A percentile compares a stretch with the other conserved stretches of the same genome.
These are phyloP conservation scores for Candida mesenterica DNA, from an alignment of 1,139 yeast species.

Conservation along the genomic window DNA sequence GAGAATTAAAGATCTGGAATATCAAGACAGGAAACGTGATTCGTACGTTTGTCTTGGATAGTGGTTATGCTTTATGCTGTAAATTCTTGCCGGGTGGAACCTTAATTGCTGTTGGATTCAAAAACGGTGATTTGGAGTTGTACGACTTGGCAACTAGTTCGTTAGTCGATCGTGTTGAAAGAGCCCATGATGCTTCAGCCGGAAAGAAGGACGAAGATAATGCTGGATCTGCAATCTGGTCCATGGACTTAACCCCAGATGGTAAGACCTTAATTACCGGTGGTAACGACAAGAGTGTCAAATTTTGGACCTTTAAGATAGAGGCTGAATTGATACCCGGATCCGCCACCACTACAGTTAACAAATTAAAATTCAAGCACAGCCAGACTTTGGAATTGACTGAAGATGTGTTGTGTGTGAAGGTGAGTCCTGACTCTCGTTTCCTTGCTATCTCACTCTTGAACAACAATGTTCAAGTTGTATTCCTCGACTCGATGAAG, in stretches of 20 bases:
- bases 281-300: constrained; percentile 86
- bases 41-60: constrained; percentile 67
- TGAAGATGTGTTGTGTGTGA: constrained; percentile 82
- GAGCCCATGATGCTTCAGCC: constrained; percentile 51
- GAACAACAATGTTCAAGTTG: constrained; percentile 92
- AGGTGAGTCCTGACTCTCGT: constrained; percentile 78
- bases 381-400: constrained; percentile 77
- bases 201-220: constrained; percentile 32
- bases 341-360: constrained; percentile 46
- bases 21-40: constrained; percentile 69
- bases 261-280: constrained; percentile 88
- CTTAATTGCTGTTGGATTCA: constrained; percentile 84
- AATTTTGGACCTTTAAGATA: constrained; percentile 83
- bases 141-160: constrained; percentile 86
- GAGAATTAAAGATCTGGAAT: constrained; percentile 88
- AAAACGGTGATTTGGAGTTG: constrained; percentile 79
- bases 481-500: constrained; percentile 81
- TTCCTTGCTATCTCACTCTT: constrained; percentile 79
- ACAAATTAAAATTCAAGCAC: constrained; percentile 63
- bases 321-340: constrained; percentile 71
- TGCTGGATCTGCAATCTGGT: constrained; percentile 80
- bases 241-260: constrained; percentile 81
- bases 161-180: constrained; percentile 57
- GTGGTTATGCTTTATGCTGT: constrained; percentile 84
- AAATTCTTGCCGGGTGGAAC: constrained; percentile 91